These are phyloP conservation scores for Nissolia schottii DNA, from an alignment of 306 rosid species.

Conservation along the genomic window DNA sequence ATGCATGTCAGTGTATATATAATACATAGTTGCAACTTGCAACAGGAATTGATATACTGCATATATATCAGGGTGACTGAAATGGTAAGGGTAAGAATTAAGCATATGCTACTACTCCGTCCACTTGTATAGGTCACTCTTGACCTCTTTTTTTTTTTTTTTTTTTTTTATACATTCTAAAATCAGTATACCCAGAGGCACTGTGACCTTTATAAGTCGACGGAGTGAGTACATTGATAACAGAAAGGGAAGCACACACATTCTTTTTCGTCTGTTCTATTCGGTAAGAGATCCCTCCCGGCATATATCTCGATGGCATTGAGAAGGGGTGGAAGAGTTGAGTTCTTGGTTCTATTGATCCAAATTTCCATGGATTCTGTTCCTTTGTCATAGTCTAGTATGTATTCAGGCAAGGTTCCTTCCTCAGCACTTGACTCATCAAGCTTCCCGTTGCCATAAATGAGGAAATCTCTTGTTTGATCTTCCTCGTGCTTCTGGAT, in stretches of 20 bases:
- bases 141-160: no score
- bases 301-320: slow-evolving; percentile 33
- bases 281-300: slow-evolving; percentile 4
- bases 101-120: no score
- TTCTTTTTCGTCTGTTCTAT: slow-evolving; percentile 27
- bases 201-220: no score
- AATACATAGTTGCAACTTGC: no score
- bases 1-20: neutral
- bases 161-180: no score
- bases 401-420: neutral
- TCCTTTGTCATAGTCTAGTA: neutral
- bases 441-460: slow-evolving; percentile 21
- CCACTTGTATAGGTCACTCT: no score
- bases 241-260: slow-evolving; percentile 11
- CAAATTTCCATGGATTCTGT: slow-evolving; percentile 9
- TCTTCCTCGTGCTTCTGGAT: slow-evolving; percentile 23
- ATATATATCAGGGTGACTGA: no score
- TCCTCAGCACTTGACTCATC: no score
- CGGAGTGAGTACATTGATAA: neutral
- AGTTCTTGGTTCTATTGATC: slow-evolving; percentile 25
- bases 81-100: no score
- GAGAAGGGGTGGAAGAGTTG: slow-evolving; percentile 37
- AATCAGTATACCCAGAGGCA: no score
- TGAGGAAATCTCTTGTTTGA: slow-evolving; percentile 31
- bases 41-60: no score